Conservation (phyloP, 495 filamentous ascomycete species). For the Annulohypoxylon moriforme region DNA sequence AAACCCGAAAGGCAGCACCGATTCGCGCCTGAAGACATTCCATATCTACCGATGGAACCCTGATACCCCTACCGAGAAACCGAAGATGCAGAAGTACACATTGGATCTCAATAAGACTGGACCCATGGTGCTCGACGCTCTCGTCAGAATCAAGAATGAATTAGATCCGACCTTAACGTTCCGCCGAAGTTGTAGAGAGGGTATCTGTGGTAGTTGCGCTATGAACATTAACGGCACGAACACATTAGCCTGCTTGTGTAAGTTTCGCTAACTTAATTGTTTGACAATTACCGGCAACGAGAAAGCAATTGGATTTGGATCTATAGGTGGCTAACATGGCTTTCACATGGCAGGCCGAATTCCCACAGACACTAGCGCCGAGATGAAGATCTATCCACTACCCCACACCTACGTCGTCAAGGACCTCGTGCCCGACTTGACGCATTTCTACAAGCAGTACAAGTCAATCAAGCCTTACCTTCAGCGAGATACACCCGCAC, state of each 20-base stretch:
- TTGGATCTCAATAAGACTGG: slow-evolving; percentile 98
- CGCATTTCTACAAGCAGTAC: slow-evolving; percentile 99
- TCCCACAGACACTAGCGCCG: slow-evolving; percentile 79
- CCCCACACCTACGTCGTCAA: slow-evolving; percentile 99
- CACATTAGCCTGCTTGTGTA: slow-evolving; percentile 97
- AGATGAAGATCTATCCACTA: slow-evolving; percentile 96
- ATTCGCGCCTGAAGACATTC: slow-evolving; percentile 87
- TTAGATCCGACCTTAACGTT: slow-evolving; percentile 96
- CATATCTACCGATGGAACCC: slow-evolving; percentile 99
- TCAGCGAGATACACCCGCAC: slow-evolving; percentile 80
- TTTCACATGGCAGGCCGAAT: slow-evolving; percentile 78
- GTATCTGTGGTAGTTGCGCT: slow-evolving; percentile 97
- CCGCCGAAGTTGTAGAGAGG: slow-evolving; percentile 93
- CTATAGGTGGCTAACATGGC: slow-evolving; percentile 13
- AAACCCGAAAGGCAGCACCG: slow-evolving; percentile 64
- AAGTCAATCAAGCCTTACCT: slow-evolving; percentile 99
- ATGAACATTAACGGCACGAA: slow-evolving; percentile 99
- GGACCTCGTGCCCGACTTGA: slow-evolving; percentile 96
- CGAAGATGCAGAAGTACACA: slow-evolving; percentile 92
- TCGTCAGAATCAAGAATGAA: slow-evolving; percentile 99
- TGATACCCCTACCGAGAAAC: slow-evolving; percentile 88
- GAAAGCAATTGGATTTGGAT: not conserved
- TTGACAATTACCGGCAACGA: not conserved
- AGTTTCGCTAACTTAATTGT: slow-evolving; percentile 50
- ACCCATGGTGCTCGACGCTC: slow-evolving; percentile 95